Conservation (phyloP, 2,329 filamentous ascomycete species). For the Dothideomycetes sp. region DNA sequence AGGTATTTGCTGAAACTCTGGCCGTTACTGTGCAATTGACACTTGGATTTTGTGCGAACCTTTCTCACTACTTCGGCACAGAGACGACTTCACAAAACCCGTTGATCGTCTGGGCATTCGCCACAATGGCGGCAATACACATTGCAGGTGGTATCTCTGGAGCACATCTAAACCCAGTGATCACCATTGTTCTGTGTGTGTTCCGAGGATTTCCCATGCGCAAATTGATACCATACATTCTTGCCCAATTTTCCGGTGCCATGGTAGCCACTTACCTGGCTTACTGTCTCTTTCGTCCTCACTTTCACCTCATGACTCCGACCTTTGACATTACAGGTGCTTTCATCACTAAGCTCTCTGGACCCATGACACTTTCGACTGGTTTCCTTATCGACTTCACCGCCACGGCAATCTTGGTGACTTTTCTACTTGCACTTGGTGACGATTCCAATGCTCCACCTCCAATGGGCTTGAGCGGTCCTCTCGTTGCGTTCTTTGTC, state of each 20-base stretch:
- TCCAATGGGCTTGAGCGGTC: constrained; percentile 44
- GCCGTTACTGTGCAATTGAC: constrained; percentile 19
- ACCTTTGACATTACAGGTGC: constrained; percentile 23
- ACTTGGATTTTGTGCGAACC: constrained; percentile 43
- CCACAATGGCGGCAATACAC: constrained; percentile 39
- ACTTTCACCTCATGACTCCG: no score
- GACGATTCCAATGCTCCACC: constrained; percentile 26
- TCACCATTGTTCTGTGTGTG: constrained; percentile 33
- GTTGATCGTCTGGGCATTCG: constrained; percentile 38
- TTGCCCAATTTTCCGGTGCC: constrained; percentile 45
- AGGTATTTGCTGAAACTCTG: constrained; percentile 38
- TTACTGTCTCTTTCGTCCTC: constrained; percentile 34
- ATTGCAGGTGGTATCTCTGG: constrained; percentile 33
- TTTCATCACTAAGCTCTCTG: constrained; percentile 19
- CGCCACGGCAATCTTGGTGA: constrained; percentile 33
- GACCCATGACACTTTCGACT: constrained; percentile 20
- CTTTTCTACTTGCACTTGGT: constrained; percentile 32
- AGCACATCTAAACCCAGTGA: constrained; percentile 40
- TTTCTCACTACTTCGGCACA: constrained; percentile 34
- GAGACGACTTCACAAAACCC: constrained; percentile 33
- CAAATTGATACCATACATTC: constrained; percentile 42
- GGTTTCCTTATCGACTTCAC: constrained; percentile 44
- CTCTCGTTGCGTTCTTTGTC: constrained; percentile 39
- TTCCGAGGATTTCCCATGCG: constrained; percentile 45
- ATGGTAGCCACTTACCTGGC: constrained; percentile 42